Evolutionary conservation across 2,329 filamentous ascomycete species (phyloP).

Genomic region (Diplodia seriata): DNA sequence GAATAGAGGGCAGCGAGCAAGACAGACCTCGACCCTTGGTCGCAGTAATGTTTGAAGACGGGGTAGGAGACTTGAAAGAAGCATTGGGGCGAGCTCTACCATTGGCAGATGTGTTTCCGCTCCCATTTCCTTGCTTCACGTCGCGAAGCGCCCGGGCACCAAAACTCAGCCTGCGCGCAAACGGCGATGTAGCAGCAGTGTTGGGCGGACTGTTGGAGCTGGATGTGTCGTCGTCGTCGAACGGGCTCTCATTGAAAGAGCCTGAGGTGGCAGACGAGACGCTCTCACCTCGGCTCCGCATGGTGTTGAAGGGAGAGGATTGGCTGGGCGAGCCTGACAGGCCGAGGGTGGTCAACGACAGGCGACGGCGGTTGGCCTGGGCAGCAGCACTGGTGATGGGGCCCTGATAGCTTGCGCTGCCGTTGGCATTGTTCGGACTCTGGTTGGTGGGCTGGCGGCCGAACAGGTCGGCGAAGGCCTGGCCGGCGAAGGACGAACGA

Average conservation of each 20-base stretch:
- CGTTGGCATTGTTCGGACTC: slow-evolving; percentile 28
- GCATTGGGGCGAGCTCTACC: slow-evolving; percentile 62
- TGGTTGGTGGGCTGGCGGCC: slow-evolving; percentile 44
- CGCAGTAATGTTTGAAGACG: slow-evolving; percentile 53
- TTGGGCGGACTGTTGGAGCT: slow-evolving; percentile 66
- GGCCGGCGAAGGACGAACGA: slow-evolving; percentile 56
- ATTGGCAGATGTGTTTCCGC: slow-evolving; percentile 62
- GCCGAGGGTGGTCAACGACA: slow-evolving; percentile 59
- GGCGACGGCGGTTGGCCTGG: slow-evolving; percentile 57
- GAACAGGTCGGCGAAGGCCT: slow-evolving; percentile 59
- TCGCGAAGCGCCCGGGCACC: slow-evolving; percentile 79
- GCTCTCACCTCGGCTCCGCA: slow-evolving; percentile 54
- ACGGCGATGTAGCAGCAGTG: slow-evolving; percentile 63
- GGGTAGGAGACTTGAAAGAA: slow-evolving; percentile 57
- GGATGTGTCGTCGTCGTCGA: slow-evolving; percentile 65
- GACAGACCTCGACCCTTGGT: slow-evolving; percentile 65
- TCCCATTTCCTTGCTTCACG: slow-evolving; percentile 63
- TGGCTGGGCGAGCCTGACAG: slow-evolving; percentile 54
- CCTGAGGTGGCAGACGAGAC: slow-evolving; percentile 56
- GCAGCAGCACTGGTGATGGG: slow-evolving; percentile 58
- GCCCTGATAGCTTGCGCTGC: slow-evolving; percentile 45
- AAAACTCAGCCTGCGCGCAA: slow-evolving; percentile 86
- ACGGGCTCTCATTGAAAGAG: slow-evolving; percentile 58
- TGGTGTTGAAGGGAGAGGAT: slow-evolving; percentile 49
- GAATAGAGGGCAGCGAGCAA: slow-evolving; percentile 50